phyloP scores from a whole-genome alignment of 23 red algal species.

The Gracilaria caudata region DNA sequence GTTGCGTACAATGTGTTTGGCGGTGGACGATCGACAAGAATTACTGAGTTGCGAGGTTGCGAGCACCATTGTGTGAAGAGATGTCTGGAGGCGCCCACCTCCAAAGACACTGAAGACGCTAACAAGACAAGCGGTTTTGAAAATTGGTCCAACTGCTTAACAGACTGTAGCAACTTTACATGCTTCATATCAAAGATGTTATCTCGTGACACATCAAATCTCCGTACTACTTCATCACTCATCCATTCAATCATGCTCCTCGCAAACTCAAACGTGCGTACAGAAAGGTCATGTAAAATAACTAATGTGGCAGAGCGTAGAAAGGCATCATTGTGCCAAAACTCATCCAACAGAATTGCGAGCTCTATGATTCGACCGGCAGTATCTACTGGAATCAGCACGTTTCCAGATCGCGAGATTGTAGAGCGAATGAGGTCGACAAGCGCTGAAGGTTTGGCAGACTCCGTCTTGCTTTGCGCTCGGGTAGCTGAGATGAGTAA shows the following conservation, averaged over 20 bases:
- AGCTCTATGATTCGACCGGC: slow-evolving; percentile 95
- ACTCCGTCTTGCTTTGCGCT: slow-evolving; percentile 46
- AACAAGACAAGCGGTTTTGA: slow-evolving; percentile 89
- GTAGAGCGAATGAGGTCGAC: slow-evolving; percentile 22
- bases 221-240: slow-evolving; percentile 84
- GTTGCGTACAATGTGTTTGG: slow-evolving; percentile 71
- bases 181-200: slow-evolving; percentile 94
- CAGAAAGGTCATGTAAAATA: slow-evolving; percentile 82
- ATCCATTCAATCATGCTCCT: slow-evolving; percentile 99
- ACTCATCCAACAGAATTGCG: slow-evolving; percentile 78
- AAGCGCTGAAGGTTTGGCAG: slow-evolving; percentile 20
- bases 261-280: slow-evolving; percentile 95
- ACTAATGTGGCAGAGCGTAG: slow-evolving; percentile 59
- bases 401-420: slow-evolving; percentile 66
- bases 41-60: slow-evolving; percentile 55
- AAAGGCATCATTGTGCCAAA: slow-evolving; percentile 62
- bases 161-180: slow-evolving; percentile 72
- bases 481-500: slow-evolving; percentile 80
- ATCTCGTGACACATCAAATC: slow-evolving; percentile 88
- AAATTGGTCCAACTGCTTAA: slow-evolving; percentile 70
- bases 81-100: slow-evolving; percentile 80
- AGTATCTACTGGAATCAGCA: slow-evolving; percentile 94
- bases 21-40: slow-evolving; percentile 81
- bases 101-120: slow-evolving; percentile 78
- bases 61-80: slow-evolving; percentile 69